A percentile compares a stretch with the other conserved stretches of the same genome.
These are phyloP conservation scores for Vicia sativa DNA, from an alignment of 306 rosid genomes.

Conservation along the genomic window DNA sequence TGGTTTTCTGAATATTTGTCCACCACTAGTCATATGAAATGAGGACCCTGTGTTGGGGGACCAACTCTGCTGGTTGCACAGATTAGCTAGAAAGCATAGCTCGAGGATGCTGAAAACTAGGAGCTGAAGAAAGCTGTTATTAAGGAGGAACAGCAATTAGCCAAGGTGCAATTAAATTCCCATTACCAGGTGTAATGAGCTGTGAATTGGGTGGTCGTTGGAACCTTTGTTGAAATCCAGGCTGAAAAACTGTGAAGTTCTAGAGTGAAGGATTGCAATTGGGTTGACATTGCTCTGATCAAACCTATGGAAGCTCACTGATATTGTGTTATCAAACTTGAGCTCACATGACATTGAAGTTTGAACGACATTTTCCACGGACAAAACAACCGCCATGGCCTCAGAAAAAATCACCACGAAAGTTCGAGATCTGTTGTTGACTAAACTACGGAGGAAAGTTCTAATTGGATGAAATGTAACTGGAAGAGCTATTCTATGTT, in stretches of 20 bases:
- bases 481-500: background rate
- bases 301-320: background rate
- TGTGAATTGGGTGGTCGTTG: background rate
- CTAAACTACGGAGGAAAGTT: background rate
- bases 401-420: background rate
- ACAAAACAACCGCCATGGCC: background rate
- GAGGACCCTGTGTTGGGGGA: background rate
- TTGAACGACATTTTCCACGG: background rate
- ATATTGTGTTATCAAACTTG: background rate
- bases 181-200: background rate
- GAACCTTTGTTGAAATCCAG: background rate
- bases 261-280: constrained; percentile 4
- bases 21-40: background rate
- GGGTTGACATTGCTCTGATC: background rate
- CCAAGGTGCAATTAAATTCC: background rate
- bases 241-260: background rate
- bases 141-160: background rate
- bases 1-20: constrained; percentile 6
- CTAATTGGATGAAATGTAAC: background rate
- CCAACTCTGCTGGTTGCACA: constrained; percentile 4
- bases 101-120: background rate
- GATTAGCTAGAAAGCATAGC: constrained; percentile 1
- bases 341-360: background rate
- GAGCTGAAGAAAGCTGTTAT: background rate
- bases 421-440: background rate